Conservation (phyloP, 345 rosid genomes). For the Melaleuca quinquenervia region DNA sequence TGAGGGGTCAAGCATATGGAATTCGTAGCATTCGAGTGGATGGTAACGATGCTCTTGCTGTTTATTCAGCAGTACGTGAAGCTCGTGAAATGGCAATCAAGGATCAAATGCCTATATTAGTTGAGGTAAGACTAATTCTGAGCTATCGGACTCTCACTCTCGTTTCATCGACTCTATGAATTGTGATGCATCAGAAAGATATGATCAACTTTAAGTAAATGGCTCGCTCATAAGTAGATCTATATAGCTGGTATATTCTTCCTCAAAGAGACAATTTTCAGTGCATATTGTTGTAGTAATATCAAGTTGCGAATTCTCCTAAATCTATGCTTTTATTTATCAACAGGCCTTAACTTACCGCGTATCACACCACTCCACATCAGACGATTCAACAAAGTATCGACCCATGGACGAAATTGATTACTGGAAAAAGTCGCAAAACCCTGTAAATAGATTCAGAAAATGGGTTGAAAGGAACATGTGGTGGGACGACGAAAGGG, state of each 20-base stretch:
- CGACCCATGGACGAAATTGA: conserved; percentile 47
- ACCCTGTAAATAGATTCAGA: conserved; percentile 56
- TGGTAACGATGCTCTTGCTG: conserved; percentile 77
- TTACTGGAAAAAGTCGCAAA: conserved; percentile 53
- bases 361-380: conserved; percentile 80
- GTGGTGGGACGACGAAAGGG: conserved; percentile 67
- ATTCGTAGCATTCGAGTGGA: conserved; percentile 75
- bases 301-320: neutral
- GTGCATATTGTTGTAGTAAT: neutral
- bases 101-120: conserved; percentile 51
- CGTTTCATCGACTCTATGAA: neutral
- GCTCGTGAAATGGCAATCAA: conserved; percentile 60
- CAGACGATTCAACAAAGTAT: conserved; percentile 83
- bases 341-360: conserved; percentile 58
- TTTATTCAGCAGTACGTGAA: conserved; percentile 39
- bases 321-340: neutral
- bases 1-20: conserved; percentile 71
- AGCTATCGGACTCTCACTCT: neutral
- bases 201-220: neutral
- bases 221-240: neutral
- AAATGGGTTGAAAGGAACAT: conserved; percentile 59
- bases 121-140: conserved; percentile 36
- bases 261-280: neutral
- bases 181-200: neutral
- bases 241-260: neutral